Conservation (phyloP, 2,329 filamentous ascomycete genomes). For the Davidsoniella australis region DNA sequence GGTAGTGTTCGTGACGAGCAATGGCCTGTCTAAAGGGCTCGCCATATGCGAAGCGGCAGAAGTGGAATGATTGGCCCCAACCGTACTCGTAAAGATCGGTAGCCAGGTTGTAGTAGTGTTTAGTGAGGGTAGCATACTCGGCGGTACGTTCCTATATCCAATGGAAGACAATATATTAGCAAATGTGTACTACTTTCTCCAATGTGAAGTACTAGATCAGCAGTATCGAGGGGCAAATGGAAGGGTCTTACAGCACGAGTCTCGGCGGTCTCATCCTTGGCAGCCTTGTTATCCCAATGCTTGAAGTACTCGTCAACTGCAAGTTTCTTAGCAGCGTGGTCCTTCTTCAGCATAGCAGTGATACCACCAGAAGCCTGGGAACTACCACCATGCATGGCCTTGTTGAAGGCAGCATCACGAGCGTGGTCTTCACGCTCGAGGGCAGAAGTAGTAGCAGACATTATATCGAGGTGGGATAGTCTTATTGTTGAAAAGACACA, state of each 20-base stretch:
- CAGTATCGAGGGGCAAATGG: not conserved
- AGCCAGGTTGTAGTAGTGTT: conserved; percentile 96
- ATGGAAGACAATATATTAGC: not conserved
- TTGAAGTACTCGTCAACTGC: conserved; percentile 89
- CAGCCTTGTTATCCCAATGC: conserved; percentile 81
- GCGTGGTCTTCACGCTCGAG: conserved; percentile 67
- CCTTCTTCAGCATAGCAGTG: conserved; percentile 71
- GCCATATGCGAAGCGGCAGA: conserved; percentile 77
- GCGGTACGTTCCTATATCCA: conserved; percentile 49
- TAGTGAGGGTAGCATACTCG: conserved; percentile 84
- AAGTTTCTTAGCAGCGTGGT: conserved; percentile 54
- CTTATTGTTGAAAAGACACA: conserved; percentile 10
- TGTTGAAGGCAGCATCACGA: conserved; percentile 83
- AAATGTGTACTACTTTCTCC: not conserved
- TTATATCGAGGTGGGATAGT: conserved; percentile 3
- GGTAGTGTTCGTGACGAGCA: conserved; percentile 93
- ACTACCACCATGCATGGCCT: conserved; percentile 64
- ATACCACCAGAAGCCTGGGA: conserved; percentile 55
- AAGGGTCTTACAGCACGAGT: conserved; percentile 52
- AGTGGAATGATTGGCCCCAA: conserved; percentile 94
- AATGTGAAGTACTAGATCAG: not conserved
- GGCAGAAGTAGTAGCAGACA: conserved; percentile 12
- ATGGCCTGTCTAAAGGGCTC: conserved; percentile 85
- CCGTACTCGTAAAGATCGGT: conserved; percentile 94
- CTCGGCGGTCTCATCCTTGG: conserved; percentile 63